These are phyloP conservation scores for Neltuma alba DNA, from an alignment of 306 rosid species.

Conservation along the genomic window DNA sequence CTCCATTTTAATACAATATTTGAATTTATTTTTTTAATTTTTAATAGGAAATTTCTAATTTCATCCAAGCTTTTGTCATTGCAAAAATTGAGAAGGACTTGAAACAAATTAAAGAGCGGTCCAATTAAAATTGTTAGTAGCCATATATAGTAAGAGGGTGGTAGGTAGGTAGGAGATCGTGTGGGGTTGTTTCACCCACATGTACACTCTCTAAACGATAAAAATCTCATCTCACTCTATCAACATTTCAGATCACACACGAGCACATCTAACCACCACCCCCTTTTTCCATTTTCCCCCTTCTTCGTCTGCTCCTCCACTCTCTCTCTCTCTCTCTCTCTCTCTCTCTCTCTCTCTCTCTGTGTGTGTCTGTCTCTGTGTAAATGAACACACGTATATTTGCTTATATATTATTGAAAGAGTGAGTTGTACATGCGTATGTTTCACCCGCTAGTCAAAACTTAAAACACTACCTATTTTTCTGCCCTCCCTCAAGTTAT, in stretches of 20 bases:
- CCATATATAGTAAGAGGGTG: neutral
- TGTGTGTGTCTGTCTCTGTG: no score
- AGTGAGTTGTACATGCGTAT: neutral
- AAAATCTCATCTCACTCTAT: neutral
- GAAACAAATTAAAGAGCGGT: neutral
- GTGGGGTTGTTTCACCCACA: neutral
- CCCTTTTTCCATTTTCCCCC: neutral
- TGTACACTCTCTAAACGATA: neutral
- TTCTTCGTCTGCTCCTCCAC: no score
- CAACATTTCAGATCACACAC: slow-evolving; percentile 6
- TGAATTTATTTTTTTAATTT: no score
- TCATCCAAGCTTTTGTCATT: no score
- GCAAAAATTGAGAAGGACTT: no score
- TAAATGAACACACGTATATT: no score
- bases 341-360: no score
- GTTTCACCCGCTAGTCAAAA: slow-evolving; percentile 13
- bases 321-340: neutral
- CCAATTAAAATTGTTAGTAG: neutral
- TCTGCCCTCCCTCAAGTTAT: neutral
- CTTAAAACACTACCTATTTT: neutral
- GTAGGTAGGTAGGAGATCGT: neutral
- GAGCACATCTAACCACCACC: slow-evolving; percentile 17
- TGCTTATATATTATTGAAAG: neutral
- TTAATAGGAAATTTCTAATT: no score
- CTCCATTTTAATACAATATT: no score